phyloP scores from a whole-genome alignment of 768 basidiomycete species.

The Mycena venus region DNA sequence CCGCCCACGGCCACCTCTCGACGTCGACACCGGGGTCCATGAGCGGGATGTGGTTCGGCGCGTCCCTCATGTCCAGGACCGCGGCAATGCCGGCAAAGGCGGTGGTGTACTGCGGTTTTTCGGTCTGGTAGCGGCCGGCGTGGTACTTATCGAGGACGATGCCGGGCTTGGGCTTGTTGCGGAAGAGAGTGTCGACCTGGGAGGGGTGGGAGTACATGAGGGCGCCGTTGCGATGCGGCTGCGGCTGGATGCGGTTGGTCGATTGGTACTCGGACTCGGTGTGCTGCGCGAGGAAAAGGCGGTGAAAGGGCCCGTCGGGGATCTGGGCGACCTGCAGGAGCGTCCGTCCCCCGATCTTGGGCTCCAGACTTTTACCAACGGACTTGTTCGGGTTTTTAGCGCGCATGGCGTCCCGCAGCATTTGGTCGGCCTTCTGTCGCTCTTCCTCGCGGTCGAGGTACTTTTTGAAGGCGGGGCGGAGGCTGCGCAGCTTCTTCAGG shows the following conservation, averaged over 20 bases:
- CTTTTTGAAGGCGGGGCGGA: slow-evolving; percentile 68
- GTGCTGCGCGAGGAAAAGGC: slow-evolving; percentile 53
- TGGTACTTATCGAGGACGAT: slow-evolving; percentile 58
- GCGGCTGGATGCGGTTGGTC: slow-evolving; percentile 64
- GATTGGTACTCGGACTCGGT: slow-evolving; percentile 32
- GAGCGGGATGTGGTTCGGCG: neutral
- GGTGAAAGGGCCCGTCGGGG: slow-evolving; percentile 39
- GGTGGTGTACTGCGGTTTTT: neutral
- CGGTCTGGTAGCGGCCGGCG: neutral
- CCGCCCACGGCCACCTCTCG: slow-evolving; percentile 21
- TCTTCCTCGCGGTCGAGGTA: slow-evolving; percentile 50
- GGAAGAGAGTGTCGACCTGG: slow-evolving; percentile 65
- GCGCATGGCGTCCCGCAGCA: neutral
- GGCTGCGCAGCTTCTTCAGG: slow-evolving; percentile 66
- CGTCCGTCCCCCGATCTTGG: slow-evolving; percentile 28
- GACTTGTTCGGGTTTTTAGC: neutral
- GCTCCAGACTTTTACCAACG: neutral
- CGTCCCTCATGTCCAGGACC: neutral
- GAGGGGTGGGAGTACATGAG: slow-evolving; percentile 71
- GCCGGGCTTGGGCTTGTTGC: slow-evolving; percentile 68
- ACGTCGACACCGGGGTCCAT: slow-evolving; percentile 10
- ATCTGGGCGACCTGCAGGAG: slow-evolving; percentile 43
- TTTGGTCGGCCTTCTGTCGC: slow-evolving; percentile 2
- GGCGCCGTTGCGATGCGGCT: slow-evolving; percentile 75
- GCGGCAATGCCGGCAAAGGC: slow-evolving; percentile 29